Base-by-base conservation (phyloP, 352 stramenopile genomes). In the Aphanomyces invadans region DNA sequence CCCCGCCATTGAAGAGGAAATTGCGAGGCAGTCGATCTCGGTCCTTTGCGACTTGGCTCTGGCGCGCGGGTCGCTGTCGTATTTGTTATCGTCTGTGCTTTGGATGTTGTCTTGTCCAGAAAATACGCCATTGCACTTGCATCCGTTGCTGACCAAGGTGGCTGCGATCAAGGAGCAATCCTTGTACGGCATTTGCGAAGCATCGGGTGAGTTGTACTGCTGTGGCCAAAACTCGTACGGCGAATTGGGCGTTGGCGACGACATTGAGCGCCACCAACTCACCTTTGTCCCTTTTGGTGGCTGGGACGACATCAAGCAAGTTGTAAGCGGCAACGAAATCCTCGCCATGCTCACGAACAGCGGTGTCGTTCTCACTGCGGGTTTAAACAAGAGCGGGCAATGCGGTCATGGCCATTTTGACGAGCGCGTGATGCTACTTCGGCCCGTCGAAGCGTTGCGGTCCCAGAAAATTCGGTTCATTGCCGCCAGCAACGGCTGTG, bases 181-280 rank as follows among this genome's bases (percentile, higher is more conserved):
- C 11, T 85, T 95, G 60, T 95, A 95, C 49, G 86, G 84, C 7
- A 91, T 89, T 29, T 92, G 83, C 45, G 84, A 93, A 63, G 81
- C 85, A 36, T 93, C 80, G 0, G 85, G 84, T 1, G 86, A 95
- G 55, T 77, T 95, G 0, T 95, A 95, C 51, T 88, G 79, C 52
- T 95, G 85, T 39, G 87, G 87, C 2, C 87, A 95, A 45, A 95
- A 95, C 57, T 92, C 84, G 28, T 95, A 95, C 62, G 87, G 87
- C 49, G 87, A 95, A 70, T 72, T 95, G 17, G 85, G 85, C 4
- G 86, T 87, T 51, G 87, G 87, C 21, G 87, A 95, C 48, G 86
- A 93, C 59, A 84, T 92, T 28, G 84, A 93, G 62, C 72, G 87
- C 0, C 83, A 94, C 62, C 76, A 86, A 44, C 74, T 94, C 15